Evolutionary conservation across 2,329 filamentous ascomycete species (phyloP).

Genomic region (Claviceps africana): DNA sequence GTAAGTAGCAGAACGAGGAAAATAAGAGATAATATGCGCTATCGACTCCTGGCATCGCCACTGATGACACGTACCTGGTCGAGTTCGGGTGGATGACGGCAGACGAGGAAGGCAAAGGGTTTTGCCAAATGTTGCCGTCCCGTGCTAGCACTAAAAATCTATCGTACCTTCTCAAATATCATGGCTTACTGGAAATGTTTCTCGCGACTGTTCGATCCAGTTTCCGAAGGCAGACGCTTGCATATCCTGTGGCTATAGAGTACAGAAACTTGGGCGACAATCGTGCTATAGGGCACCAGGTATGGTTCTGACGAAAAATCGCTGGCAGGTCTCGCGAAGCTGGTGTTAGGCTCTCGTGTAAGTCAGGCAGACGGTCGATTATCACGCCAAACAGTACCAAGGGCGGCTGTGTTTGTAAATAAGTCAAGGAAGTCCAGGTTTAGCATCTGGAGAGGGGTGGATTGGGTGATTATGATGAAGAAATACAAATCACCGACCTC

Average conservation of each 20-base stretch:
- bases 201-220: not conserved
- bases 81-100: not conserved
- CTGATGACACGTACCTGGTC: not conserved
- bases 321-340: not conserved
- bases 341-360: not conserved
- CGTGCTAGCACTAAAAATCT: not conserved
- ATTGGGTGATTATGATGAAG: conserved; percentile 1
- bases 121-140: not conserved
- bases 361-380: not conserved
- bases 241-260: not conserved
- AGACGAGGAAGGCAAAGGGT: not conserved
- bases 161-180: not conserved
- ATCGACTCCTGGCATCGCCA: not conserved
- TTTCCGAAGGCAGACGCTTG: not conserved
- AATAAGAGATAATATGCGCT: not conserved
- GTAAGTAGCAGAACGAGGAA: not conserved
- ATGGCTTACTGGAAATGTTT: not conserved
- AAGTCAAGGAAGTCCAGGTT: not conserved
- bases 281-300: not conserved
- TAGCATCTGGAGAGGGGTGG: not conserved
- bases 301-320: not conserved
- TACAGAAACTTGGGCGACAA: not conserved
- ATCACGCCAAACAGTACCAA: not conserved
- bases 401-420: not conserved
- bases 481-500: conserved; percentile 4